Conservation (phyloP, 306 rosid genomes). For the Vigna nakashimae region DNA sequence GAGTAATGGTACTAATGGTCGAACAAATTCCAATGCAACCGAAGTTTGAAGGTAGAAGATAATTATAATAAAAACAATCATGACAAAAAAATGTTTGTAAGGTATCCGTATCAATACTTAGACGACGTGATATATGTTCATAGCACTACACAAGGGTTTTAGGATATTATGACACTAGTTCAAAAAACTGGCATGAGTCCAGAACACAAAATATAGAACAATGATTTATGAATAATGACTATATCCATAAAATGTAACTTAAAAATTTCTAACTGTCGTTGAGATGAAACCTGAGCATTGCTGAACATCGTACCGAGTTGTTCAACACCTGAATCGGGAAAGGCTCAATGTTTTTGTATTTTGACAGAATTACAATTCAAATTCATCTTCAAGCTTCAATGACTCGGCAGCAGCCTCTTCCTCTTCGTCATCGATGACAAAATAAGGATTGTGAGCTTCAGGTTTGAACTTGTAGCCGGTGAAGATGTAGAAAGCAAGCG, state of each 20-base stretch:
- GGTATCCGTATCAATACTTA: slow-evolving; percentile 49
- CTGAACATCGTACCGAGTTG: slow-evolving; percentile 44
- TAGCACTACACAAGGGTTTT: slow-evolving; percentile 50
- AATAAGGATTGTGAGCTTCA: slow-evolving; percentile 90
- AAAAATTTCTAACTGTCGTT: slow-evolving; percentile 41
- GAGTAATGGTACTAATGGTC: slow-evolving; percentile 2
- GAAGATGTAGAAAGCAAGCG: slow-evolving; percentile 81
- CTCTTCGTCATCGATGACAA: slow-evolving; percentile 92
- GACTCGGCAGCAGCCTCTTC: slow-evolving; percentile 97
- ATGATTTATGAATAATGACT: slow-evolving; percentile 49
- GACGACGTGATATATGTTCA: slow-evolving; percentile 42
- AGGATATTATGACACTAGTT: slow-evolving; percentile 40
- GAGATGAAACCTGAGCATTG: slow-evolving; percentile 55
- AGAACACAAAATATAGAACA: slow-evolving; percentile 52
- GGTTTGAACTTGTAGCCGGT: slow-evolving; percentile 95
- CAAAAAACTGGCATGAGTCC: slow-evolving; percentile 44
- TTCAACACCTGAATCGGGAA: slow-evolving; percentile 41
- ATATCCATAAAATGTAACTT: slow-evolving; percentile 46
- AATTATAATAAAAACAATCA: slow-evolving; percentile 15
- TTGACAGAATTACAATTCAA: slow-evolving; percentile 68
- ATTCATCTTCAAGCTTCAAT: slow-evolving; percentile 93
- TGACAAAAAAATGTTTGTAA: slow-evolving; percentile 42
- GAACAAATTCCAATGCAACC: slow-evolving; percentile 18
- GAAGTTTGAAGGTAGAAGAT: slow-evolving; percentile 2
- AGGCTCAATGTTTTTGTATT: slow-evolving; percentile 15